Evolutionary conservation across 2,329 filamentous ascomycete genomes (phyloP), one percentile per base, ranked within the genome.

Genomic region (Furcasterigmium sp.): DNA sequence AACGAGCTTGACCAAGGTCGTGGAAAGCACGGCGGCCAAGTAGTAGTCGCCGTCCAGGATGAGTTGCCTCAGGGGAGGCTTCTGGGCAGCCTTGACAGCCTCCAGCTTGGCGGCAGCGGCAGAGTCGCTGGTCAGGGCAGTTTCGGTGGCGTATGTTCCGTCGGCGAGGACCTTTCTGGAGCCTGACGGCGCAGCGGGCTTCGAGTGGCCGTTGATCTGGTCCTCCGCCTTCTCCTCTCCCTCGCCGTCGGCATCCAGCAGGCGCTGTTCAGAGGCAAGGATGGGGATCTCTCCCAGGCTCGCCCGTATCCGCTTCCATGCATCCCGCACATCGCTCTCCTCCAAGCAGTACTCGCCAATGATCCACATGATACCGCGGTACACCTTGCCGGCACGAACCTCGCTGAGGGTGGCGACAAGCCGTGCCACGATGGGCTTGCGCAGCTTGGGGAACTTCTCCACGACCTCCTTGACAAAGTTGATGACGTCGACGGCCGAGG

Each of bases 391-490:
- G 49, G 93, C 91, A 47, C 93, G 84, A 20, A 98, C 93, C 64
- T 98, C 93, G 55, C 84, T 84, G 36, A 98, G 74, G 2, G 93
- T 97, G 13, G 87, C 85, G 7, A 97, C 91, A 14, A 98, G 73
- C 47, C 91, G 85, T 56, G 86, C 82, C 7, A 97, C 85, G 53
- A 98, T 97, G 1, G 87, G 86, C 26, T 84, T 80, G 47, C 93
- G 84, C 45, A 98, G 77, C 55, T 87, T 83, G 8, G 93, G 93
- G 72, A 97, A 98, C 59, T 95, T 95, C 69, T 98, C 93, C 7
- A 97, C 91, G 4, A 98, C 93, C 63, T 98, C 93, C 69, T 98
- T 98, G 51, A 98, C 91, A 60, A 98, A 98, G 43, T 89, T 91
- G 59, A 98, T 97, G 42, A 98, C 91, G 64, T 98, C 93, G 23